These are phyloP conservation scores for Przewalskia tangutica DNA, from an alignment of 257 asterid genomes.

Conservation along the genomic window DNA sequence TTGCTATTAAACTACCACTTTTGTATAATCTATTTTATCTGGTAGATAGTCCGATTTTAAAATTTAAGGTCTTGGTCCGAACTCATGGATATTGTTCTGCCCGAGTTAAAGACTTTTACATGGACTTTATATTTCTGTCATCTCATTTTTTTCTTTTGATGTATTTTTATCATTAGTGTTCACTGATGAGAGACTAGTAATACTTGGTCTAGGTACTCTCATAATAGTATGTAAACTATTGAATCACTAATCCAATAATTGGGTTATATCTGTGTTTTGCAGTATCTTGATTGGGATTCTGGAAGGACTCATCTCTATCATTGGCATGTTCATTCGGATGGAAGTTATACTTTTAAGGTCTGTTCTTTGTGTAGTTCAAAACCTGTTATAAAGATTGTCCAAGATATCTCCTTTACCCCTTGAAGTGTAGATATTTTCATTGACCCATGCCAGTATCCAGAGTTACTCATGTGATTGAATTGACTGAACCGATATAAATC, in stretches of 20 bases:
- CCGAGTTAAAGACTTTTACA: not conserved
- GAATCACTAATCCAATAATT: not conserved
- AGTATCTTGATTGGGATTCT: conserved; percentile 59
- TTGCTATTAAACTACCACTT: not conserved
- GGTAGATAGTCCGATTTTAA: not conserved
- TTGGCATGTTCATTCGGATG: conserved; percentile 35
- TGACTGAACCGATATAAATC: no score
- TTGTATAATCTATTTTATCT: not conserved
- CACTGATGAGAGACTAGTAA: not conserved
- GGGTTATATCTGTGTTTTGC: conserved; percentile 13
- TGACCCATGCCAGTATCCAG: not conserved
- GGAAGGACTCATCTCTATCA: conserved; percentile 51
- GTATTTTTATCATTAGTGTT: not conserved
- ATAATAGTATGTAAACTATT: not conserved
- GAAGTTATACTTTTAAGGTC: conserved; percentile 59
- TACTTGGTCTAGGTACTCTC: not conserved
- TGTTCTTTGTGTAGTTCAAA: conserved; percentile 7
- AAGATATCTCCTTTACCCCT: not conserved
- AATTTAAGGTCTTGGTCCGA: not conserved
- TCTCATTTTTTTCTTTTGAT: not conserved
- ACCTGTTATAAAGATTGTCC: not conserved
- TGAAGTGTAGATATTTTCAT: not conserved
- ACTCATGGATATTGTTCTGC: not conserved
- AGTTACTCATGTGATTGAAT: not conserved
- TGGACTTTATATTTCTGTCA: not conserved